These are phyloP conservation scores for Melaleuca alternifolia DNA, from an alignment of 345 rosid genomes.

Conservation along the genomic window DNA sequence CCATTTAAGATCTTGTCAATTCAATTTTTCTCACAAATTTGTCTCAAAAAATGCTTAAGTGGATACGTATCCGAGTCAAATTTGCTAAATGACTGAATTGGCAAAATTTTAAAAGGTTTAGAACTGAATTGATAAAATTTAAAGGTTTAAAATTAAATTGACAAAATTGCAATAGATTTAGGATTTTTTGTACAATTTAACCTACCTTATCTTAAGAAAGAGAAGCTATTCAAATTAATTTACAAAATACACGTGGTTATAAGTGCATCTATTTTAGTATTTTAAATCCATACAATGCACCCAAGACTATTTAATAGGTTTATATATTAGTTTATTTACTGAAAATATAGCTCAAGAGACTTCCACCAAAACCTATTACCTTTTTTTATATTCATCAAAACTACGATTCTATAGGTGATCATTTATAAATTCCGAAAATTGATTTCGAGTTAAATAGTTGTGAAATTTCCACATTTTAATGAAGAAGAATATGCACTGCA, in stretches of 20 bases:
- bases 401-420: background rate
- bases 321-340: background rate
- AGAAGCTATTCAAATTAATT: background rate
- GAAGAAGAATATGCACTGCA: background rate
- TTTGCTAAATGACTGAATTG: too few relatives aligned
- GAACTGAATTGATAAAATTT: too few relatives aligned
- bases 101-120: too few relatives aligned
- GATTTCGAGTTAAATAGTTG: background rate
- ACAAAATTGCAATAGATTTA: too few relatives aligned
- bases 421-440: background rate
- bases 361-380: background rate
- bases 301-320: background rate
- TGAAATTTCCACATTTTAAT: background rate
- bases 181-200: too few relatives aligned
- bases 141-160: too few relatives aligned
- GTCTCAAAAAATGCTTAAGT: too few relatives aligned
- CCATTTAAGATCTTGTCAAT: too few relatives aligned
- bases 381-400: background rate
- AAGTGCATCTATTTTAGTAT: background rate
- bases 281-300: background rate
- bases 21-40: too few relatives aligned
- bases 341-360: background rate
- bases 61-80: too few relatives aligned
- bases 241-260: background rate
- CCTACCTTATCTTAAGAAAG: too few relatives aligned